Base-by-base conservation (phyloP, 2,329 filamentous ascomycete genomes). In the Fusarium verrucosum region DNA sequence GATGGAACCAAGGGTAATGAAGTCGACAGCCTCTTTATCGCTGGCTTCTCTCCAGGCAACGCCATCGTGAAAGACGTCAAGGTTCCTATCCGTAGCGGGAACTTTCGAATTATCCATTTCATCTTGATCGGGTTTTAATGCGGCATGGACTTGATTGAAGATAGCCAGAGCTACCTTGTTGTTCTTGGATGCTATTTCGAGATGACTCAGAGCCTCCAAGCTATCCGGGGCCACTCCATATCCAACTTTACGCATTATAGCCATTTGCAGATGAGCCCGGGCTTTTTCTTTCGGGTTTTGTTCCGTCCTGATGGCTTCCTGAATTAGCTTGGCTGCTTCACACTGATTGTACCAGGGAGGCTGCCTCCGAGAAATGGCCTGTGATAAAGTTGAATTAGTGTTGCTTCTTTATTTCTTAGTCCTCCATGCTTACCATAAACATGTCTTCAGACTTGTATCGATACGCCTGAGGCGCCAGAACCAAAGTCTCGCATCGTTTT, bases 361-460 rank as follows among this genome's bases (percentile, higher is more conserved):
- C 13, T 51, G 47, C 20, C n/a, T 45, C 3, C n/a, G 33, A 2
- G 32, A 17, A 40, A 33, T 23, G 1, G 40, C 46, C 53, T 57
- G 7, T 14, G 13, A 16, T 16, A 26, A 20, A 11, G 17, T 19
- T 25, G 10, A 3, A 17, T 46, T 30, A 45, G 9, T 16, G 7
- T 14, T 8, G 5, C 2, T 22, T 19, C 10, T 11, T 19, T 2
- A 3, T 22, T 19, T 23, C 17, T 7, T 11, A 5, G 22, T 11
- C 10, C 16, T 8, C 30, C 22, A 19, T 25, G 35, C 45, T 23
- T 6, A 51, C 53, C 13, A 37, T 43, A 17, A 56, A 56, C 53
- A 56, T 56, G 32, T 56, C 53, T 22, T 56, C 53, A n/a, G 26
- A 20, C 11, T 41, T 28, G 23, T 51, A 56, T 33, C 30, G 33